Evolutionary conservation across 768 basidiomycete genomes (phyloP), one percentile per base, ranked within the genome.

Genomic region (Lactarius indigo): DNA sequence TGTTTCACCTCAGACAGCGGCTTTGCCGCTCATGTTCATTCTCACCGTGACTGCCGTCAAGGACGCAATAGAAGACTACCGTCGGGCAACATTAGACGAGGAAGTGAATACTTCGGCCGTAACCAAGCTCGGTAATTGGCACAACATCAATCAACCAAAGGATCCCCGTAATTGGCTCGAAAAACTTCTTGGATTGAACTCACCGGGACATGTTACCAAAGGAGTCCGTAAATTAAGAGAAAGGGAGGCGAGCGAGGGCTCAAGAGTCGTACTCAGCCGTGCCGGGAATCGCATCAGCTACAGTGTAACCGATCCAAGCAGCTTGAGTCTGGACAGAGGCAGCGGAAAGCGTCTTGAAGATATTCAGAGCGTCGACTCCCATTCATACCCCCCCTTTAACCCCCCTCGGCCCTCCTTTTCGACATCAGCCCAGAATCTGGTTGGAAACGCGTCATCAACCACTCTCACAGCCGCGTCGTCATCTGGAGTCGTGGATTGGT

Each of bases 21-120:
- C 91, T 72, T 78, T 98, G 5, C 96, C 96, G 0, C 82, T 98
- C 8, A 79, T 91, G 44, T 92, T 96, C 77, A 96, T 98, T 70
- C 76, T 99, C 47, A 75, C 80, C 33, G 90, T 96, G 59, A 98
- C 96, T 18, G 96, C 90, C 3, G 84, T 97, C 80, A 99, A 98
- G 77, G 96, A 99, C 75, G 96, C 90, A 8, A 80, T 98, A 39
- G 96, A 98, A 78, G 96, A 99, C 77, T 96, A 93, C 75, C 87
- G 96, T n/a, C 88, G 96, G 59, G 90, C 90, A 12, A 72, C 77
- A 10, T 82, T 96, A 47, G 96, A 99, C 75, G 91, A 97, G 68
- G 88, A 94, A 73, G 96, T 98, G 70, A 99, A 99, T 79, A 97
- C 88, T 61, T 94, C 92, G 0, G 92, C 96, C 3, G 88, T 91